phyloP scores from a whole-genome alignment of 2,329 filamentous ascomycete species.

The Penicillium corylophilum region DNA sequence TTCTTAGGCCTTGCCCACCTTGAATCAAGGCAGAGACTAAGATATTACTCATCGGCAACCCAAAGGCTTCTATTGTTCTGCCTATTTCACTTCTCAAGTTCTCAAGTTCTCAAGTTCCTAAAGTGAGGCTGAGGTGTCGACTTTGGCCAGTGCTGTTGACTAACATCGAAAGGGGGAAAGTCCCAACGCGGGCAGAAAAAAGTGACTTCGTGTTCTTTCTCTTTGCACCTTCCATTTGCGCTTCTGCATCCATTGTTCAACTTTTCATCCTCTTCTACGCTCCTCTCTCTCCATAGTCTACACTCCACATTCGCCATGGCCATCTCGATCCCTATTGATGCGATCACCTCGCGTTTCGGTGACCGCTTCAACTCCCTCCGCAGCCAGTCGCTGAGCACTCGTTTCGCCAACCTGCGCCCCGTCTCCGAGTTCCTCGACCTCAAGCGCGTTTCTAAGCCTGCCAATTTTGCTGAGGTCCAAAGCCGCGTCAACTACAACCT shows the following conservation, averaged over 20 bases:
- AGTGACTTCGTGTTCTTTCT: conserved; percentile 2
- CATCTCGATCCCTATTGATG: conserved; percentile 89
- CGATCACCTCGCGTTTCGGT: conserved; percentile 86
- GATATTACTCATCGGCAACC: neutral
- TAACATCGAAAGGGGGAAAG: conserved; percentile 12
- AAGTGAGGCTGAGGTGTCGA: neutral
- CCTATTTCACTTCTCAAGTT: neutral
- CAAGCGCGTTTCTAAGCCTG: conserved; percentile 92
- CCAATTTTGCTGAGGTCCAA: conserved; percentile 86
- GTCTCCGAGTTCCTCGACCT: conserved; percentile 92
- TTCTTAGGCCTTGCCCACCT: conserved; percentile 1
- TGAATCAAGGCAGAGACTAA: neutral
- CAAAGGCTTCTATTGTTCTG: neutral
- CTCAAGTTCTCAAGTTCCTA: no score
- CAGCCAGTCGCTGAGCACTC: conserved; percentile 71
- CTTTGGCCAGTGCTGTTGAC: neutral
- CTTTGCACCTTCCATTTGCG: neutral
- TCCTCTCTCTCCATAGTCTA: neutral
- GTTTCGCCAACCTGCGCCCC: conserved; percentile 90
- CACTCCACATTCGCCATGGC: conserved; percentile 59
- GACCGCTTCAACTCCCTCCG: conserved; percentile 84
- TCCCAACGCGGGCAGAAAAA: conserved; percentile 2
- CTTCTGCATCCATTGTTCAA: neutral
- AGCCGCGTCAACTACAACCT: conserved; percentile 96
- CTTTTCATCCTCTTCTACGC: conserved; percentile 1